Evolutionary conservation across 352 stramenopile genomes (phyloP), one percentile per base, ranked within the genome.

Genomic region (Stramenopiles sp.): DNA sequence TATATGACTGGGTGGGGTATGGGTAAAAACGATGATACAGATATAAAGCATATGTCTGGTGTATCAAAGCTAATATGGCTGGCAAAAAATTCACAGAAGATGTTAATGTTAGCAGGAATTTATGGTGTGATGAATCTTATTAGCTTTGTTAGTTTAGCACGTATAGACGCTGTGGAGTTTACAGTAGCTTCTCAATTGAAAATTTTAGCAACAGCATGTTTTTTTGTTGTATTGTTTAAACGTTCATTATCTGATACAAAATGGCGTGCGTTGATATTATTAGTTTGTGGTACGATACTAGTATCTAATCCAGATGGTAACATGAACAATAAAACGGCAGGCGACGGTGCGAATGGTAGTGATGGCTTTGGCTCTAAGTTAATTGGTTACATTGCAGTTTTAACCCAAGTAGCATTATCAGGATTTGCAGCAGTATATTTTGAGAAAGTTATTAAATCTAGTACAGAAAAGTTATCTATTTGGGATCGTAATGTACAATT

Each of bases 351-450:
- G 73, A 65, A 23, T 78, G n/a, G 23, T 23, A 78, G n/a, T 32
- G 27, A 78, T 23, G 23, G 73, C 23, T 78, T 83, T 7, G 81
- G 78, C 32, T 84, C 78, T 6, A 88, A 86, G 82, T 78, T 81
- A 7, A 31, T 89, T 31, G 87, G 87, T 78, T 85, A 84, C 27
- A 79, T 63, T n/a, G 87, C 87, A 63, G 87, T 90, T 0, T 80
- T 90, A 30, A 85, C 84, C 73, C 85, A 90, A 82, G 85, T 90
- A 1, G 87, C 84, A 0, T 43, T 92, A n/a, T 86, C 80, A 79
- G 88, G 88, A 65, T 92, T 91, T 83, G 86, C 87, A 13, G 88
- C 86, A 20, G 90, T 91, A 77, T 91, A 91, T 81, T 92, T 93
- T 82, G 88, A 92, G 82, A 92, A 91, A 78, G 87, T 91, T 6